Percentiles rank a stretch among this genome's conserved stretches.
These are phyloP conservation scores for Mucor lusitanicus DNA, from an alignment of 371 early-diverging fungal genomes.

Conservation along the genomic window DNA sequence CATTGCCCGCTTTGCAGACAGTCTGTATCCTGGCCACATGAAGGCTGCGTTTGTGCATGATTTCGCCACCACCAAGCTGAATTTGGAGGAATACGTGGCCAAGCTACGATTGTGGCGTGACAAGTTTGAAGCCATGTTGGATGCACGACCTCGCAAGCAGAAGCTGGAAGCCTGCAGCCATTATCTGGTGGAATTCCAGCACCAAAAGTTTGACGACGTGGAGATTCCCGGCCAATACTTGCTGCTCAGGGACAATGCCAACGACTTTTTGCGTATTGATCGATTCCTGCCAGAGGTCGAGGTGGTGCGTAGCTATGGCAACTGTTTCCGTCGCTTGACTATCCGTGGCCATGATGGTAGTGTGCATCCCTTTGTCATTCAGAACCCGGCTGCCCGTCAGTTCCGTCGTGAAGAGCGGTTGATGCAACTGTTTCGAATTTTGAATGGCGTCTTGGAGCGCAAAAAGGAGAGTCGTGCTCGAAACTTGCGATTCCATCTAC, in stretches of 20 bases:
- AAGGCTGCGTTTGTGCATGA: conserved; percentile 86
- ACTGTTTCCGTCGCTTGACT: conserved; percentile 75
- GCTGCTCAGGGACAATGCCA: conserved; percentile 76
- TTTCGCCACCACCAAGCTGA: conserved; percentile 83
- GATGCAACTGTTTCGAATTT: conserved; percentile 87
- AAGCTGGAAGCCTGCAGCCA: conserved; percentile 85
- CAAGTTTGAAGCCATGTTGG: conserved; percentile 83
- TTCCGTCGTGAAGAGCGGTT: conserved; percentile 92
- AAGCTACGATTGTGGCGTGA: conserved; percentile 86
- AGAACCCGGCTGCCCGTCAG: conserved; percentile 86
- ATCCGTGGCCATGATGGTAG: conserved; percentile 93
- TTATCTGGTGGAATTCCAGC: conserved; percentile 96
- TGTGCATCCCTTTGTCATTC: conserved; percentile 86
- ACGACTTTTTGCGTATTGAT: conserved; percentile 93
- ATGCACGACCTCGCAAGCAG: conserved; percentile 75
- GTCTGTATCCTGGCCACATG: conserved; percentile 75
- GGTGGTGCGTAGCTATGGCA: conserved; percentile 73
- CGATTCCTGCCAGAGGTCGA: conserved; percentile 90
- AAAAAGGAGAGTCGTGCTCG: conserved; percentile 79
- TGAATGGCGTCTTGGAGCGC: conserved; percentile 81
- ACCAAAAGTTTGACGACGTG: conserved; percentile 96
- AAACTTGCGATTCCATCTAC: conserved; percentile 85
- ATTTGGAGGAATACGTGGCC: conserved; percentile 78
- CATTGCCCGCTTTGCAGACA: conserved; percentile 82
- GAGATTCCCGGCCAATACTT: conserved; percentile 98